Percentiles rank a stretch among this genome's conserved stretches.
phyloP scores from a whole-genome alignment of 1,139 yeast species.

The Suhomyces anneliseae region DNA sequence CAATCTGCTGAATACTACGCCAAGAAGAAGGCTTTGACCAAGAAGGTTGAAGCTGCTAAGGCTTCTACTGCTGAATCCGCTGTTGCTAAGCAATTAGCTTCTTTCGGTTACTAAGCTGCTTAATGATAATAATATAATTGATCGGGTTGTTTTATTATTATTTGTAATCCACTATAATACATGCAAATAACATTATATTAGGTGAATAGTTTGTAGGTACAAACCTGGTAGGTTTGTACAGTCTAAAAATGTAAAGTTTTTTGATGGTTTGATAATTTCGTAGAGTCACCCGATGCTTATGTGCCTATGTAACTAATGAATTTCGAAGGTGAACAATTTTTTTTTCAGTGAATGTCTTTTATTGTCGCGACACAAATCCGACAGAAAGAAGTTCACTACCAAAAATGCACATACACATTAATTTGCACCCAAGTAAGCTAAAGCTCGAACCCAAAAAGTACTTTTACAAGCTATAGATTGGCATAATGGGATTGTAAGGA shows the following conservation, averaged over 20 bases:
- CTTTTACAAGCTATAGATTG: too few relatives aligned
- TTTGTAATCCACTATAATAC: conserved; percentile 13
- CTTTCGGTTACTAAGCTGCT: conserved; percentile 68
- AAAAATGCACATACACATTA: too few relatives aligned
- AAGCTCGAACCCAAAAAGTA: too few relatives aligned
- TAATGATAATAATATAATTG: conserved; percentile 13
- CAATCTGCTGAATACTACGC: conserved; percentile 99
- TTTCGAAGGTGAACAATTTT: background rate
- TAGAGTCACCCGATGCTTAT: background rate
- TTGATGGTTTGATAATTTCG: background rate
- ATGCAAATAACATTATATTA: conserved; percentile 12
- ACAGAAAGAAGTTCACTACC: too few relatives aligned
- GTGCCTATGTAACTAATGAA: background rate
- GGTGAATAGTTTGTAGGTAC: background rate
- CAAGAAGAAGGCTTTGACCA: conserved; percentile 94
- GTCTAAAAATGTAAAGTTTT: background rate
- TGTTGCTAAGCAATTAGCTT: conserved; percentile 72
- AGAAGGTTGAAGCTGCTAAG: conserved; percentile 86
- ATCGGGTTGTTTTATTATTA: conserved; percentile 11
- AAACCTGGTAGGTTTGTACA: background rate
- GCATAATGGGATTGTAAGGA: too few relatives aligned
- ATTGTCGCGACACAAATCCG: background rate
- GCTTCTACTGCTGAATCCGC: conserved; percentile 76
- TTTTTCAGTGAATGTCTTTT: background rate
- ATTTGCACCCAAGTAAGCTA: background rate